phyloP scores from a whole-genome alignment of 441 rosid species.

The Mallotus japonicus region DNA sequence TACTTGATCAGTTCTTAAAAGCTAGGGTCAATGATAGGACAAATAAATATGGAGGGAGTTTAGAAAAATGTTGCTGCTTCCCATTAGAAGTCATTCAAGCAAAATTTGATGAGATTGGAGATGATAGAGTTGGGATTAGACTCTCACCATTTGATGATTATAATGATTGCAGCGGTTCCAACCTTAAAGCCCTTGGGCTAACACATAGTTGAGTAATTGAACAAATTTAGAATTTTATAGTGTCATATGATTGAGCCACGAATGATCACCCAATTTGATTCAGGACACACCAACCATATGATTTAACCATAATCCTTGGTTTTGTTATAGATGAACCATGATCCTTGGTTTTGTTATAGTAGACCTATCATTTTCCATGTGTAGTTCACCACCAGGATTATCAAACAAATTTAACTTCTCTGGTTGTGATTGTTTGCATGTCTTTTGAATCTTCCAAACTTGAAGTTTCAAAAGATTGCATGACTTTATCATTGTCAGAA shows the following conservation, averaged over 20 bases:
- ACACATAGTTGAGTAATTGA: constrained; percentile 50
- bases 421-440: constrained; percentile 20
- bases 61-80: constrained; percentile 66
- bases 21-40: constrained; percentile 64
- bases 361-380: constrained; percentile 24
- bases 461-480: constrained; percentile 31
- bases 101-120: constrained; percentile 57
- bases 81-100: constrained; percentile 46
- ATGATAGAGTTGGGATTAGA: constrained; percentile 59
- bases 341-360: constrained; percentile 46
- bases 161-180: constrained; percentile 63
- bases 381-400: constrained; percentile 28
- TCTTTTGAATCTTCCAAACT: constrained; percentile 28
- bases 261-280: constrained; percentile 21
- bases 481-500: constrained; percentile 31
- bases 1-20: constrained; percentile 80
- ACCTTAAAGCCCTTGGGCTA: constrained; percentile 61
- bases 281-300: not conserved
- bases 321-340: no score
- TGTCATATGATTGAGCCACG: constrained; percentile 56
- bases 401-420: constrained; percentile 33
- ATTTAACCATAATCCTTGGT: no score
- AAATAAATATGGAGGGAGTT: constrained; percentile 70
- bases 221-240: constrained; percentile 44
- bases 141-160: constrained; percentile 77